These are phyloP conservation scores for Casaregolazyma suthepensis DNA, from an alignment of 1,139 yeast genomes.

Conservation along the genomic window DNA sequence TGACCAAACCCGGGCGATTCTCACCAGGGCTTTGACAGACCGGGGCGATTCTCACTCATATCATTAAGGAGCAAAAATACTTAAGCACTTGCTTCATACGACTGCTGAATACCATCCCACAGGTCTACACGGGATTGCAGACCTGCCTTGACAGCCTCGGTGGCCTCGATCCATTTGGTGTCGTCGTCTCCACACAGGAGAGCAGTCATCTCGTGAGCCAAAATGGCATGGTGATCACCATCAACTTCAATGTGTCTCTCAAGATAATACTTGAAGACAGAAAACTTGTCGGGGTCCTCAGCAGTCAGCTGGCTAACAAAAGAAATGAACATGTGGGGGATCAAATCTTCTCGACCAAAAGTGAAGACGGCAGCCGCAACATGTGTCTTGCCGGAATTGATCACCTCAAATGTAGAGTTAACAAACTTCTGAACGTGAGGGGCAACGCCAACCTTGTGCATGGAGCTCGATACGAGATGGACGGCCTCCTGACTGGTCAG, in stretches of 20 bases:
- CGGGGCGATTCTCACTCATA: neutral
- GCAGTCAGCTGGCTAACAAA: slow-evolving; percentile 46
- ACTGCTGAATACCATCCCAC: slow-evolving; percentile 19
- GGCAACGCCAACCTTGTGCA: slow-evolving; percentile 13
- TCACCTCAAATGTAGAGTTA: slow-evolving; percentile 66
- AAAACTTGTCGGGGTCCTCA: slow-evolving; percentile 20
- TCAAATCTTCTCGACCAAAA: slow-evolving; percentile 21
- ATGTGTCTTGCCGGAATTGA: slow-evolving; percentile 40
- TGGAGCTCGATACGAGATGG: slow-evolving; percentile 9
- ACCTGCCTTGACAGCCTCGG: slow-evolving; percentile 18
- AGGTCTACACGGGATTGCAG: slow-evolving; percentile 19
- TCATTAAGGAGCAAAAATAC: neutral
- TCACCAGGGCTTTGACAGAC: neutral
- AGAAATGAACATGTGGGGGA: slow-evolving; percentile 63
- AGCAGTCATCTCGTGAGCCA: slow-evolving; percentile 22
- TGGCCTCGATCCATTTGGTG: slow-evolving; percentile 20
- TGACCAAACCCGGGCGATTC: no score
- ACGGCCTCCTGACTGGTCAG: slow-evolving; percentile 4
- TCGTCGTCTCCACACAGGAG: slow-evolving; percentile 21
- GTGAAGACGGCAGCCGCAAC: slow-evolving; percentile 23
- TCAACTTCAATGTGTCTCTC: slow-evolving; percentile 23
- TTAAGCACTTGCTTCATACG: slow-evolving; percentile 5
- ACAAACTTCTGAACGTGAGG: slow-evolving; percentile 36
- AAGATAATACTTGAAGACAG: slow-evolving; percentile 21
- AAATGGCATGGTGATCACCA: slow-evolving; percentile 21